phyloP scores from a whole-genome alignment of 1,284 basidiomycete genomes.

The Malassezia sympodialis region DNA sequence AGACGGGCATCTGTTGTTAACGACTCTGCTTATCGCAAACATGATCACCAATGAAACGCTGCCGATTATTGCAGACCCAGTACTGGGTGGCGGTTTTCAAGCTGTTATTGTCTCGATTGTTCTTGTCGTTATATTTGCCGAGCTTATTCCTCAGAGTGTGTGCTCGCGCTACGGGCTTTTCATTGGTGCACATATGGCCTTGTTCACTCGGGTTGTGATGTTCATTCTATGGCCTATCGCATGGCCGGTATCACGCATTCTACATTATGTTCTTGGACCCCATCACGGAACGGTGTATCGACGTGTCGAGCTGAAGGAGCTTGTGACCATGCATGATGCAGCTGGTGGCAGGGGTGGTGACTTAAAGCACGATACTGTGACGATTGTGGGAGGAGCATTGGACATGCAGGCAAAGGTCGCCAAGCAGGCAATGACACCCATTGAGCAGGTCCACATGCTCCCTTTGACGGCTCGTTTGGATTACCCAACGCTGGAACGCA shows the following conservation, averaged over 20 bases:
- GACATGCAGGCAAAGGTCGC: constrained; percentile 64
- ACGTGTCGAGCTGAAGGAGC: constrained; percentile 59
- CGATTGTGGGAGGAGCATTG: constrained; percentile 64
- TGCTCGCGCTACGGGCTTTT: constrained; percentile 48
- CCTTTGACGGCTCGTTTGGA: constrained; percentile 68
- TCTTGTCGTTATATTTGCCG: constrained; percentile 59
- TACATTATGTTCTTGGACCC: constrained; percentile 45
- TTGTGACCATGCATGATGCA: constrained; percentile 63
- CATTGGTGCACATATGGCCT: constrained; percentile 46
- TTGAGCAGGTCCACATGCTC: constrained; percentile 61
- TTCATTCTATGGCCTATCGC: constrained; percentile 45
- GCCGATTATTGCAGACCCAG: constrained; percentile 75
- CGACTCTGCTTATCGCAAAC: constrained; percentile 46
- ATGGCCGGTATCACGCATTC: constrained; percentile 46
- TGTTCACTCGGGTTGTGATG: constrained; percentile 42
- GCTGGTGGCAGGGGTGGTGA: constrained; percentile 56
- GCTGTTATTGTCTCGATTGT: constrained; percentile 51
- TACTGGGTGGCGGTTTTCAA: constrained; percentile 71
- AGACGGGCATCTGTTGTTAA: constrained; percentile 49
- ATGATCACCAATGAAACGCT: constrained; percentile 55
- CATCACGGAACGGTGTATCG: constrained; percentile 47
- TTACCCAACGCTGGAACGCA: constrained; percentile 63
- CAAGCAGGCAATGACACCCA: constrained; percentile 68
- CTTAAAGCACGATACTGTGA: constrained; percentile 63
- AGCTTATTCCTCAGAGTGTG: constrained; percentile 69